Evolutionary conservation across 305 asterid genomes (phyloP), one percentile per base, ranked within the genome.

Genomic region (Fraxinus floribunda): DNA sequence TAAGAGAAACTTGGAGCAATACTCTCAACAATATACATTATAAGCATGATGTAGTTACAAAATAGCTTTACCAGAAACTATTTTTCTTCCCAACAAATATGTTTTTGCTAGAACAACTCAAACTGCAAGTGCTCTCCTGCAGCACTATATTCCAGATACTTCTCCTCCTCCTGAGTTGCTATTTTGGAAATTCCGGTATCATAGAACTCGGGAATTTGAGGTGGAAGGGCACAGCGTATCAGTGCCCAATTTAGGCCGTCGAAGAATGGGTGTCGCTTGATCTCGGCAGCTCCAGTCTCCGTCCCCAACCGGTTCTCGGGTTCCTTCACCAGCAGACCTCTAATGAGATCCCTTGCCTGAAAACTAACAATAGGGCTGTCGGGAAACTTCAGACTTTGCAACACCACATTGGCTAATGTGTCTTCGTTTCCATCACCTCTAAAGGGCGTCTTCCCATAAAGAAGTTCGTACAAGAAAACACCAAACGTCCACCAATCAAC

Each of bases 401-500:
- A 41, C 39, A 93, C 93, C 11, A 95, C 98, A 71, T 92, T 95
- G 66, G 91, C 89, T 83, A 95, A 79, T 2, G 99, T 95, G 86
- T 95, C 99, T 64, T 94, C 98, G 36, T 94, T 95, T 16, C 92
- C 93, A 18, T 84, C 81, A 8, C 99, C 99, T 89, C 90, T 94
- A 77, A 94, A 95, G 24, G 99, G 99, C 13, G 99, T 94, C 87
- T 89, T 94, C 35, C 99, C 99, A 4, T 91, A 95, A 20, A 95
- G 89, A 89, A 95, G 99, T 87, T 95, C 99, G 9, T 93, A 95
- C 7, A 95, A 90, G 32, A 95, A 91, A 11, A 95, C 89, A 3
- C 99, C 99, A 5, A 95, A 85, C 0, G 96, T 94, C 99, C 99
- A 95, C 99, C 99, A 95, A 83, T 95, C 99, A n/a, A 95, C 99